Evolutionary conservation across 2,329 filamentous ascomycete genomes (phyloP).

Genomic region (Fusarium beomiforme): DNA sequence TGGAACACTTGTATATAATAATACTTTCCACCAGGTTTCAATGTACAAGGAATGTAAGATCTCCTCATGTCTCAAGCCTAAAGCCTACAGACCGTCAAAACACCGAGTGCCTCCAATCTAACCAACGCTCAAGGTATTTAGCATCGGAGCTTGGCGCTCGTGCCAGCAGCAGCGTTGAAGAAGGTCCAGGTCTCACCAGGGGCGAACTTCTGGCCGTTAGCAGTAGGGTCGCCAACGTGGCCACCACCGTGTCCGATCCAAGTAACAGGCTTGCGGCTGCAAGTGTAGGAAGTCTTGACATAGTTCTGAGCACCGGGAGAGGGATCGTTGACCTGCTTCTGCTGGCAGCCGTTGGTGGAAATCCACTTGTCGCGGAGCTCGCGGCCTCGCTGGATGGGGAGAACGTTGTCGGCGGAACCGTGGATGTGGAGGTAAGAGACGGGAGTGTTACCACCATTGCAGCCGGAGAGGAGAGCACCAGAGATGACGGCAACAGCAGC

Average conservation of each 20-base stretch:
- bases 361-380: conserved; percentile 52
- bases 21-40: neutral
- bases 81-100: neutral
- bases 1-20: neutral
- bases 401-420: conserved; percentile 50
- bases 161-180: conserved; percentile 31
- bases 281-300: conserved; percentile 44
- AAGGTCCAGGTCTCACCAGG: conserved; percentile 40
- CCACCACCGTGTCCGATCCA: conserved; percentile 45
- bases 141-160: conserved; percentile 1
- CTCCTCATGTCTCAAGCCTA: neutral
- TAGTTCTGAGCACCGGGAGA: conserved; percentile 22
- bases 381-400: conserved; percentile 48
- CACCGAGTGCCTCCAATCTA: fast-evolving
- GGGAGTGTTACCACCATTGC: conserved; percentile 50
- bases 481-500: conserved; percentile 52
- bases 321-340: conserved; percentile 39
- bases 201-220: conserved; percentile 30
- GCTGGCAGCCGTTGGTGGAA: conserved; percentile 49
- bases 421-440: conserved; percentile 54
- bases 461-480: conserved; percentile 49
- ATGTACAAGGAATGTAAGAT: conserved; percentile 13
- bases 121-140: neutral
- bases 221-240: conserved; percentile 37
- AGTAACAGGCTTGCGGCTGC: conserved; percentile 42